A percentile compares a stretch with the other conserved stretches of the same genome.
phyloP scores from a whole-genome alignment of 2,329 filamentous ascomycete species.

The Diaporthe longicolla region DNA sequence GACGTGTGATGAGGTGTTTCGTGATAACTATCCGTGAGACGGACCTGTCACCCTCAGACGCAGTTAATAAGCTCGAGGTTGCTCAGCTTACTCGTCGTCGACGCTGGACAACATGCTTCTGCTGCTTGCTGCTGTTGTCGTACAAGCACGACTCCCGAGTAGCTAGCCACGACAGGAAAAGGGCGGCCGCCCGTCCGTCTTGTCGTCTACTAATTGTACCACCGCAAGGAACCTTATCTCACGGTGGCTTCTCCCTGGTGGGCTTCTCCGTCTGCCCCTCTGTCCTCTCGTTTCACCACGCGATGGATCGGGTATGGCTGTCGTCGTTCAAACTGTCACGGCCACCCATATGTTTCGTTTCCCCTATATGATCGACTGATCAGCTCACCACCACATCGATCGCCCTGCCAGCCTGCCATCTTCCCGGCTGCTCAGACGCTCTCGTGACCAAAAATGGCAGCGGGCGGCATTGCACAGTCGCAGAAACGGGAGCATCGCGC shows the following conservation, averaged over 20 bases:
- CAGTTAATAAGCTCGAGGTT: conserved; percentile 2
- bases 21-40: conserved; percentile 19
- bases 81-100: background rate
- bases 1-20: background rate
- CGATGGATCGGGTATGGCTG: conserved; percentile 15
- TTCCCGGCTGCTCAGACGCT: background rate
- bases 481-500: background rate
- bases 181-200: background rate
- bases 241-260: background rate
- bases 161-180: background rate
- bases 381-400: conserved; percentile 3
- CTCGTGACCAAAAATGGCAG: conserved; percentile 10
- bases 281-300: conserved; percentile 8
- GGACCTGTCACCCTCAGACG: conserved; percentile 15
- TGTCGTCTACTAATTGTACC: background rate
- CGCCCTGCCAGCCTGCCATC: background rate
- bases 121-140: background rate
- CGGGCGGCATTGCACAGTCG: background rate
- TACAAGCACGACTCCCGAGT: background rate
- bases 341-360: conserved; percentile 23
- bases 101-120: background rate
- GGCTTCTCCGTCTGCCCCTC: background rate
- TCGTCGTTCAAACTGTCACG: conserved; percentile 21
- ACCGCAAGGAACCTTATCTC: background rate
- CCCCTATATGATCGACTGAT: conserved; percentile 22